These are phyloP conservation scores for Lepidopterella palustris DNA, from an alignment of 495 filamentous ascomycete species.

Conservation along the genomic window DNA sequence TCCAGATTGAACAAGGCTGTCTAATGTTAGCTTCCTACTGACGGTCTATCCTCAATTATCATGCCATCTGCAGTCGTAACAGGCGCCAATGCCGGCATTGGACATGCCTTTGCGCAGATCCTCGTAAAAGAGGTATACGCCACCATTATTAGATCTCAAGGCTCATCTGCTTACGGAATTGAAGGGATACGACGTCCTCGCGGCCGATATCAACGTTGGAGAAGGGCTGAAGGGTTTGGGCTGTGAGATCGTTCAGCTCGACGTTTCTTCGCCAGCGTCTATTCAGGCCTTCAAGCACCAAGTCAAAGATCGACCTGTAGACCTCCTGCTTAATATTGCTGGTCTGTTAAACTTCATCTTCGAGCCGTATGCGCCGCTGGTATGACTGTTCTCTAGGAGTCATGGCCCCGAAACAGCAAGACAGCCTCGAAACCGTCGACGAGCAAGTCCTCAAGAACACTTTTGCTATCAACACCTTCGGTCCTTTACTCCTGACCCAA, in stretches of 20 bases:
- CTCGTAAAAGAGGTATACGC: conserved; percentile 28
- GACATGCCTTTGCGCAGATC: conserved; percentile 31
- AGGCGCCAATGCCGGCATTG: conserved; percentile 35
- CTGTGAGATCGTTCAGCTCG: conserved; percentile 45
- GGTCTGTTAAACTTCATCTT: conserved; percentile 4
- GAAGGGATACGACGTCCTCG: conserved; percentile 35
- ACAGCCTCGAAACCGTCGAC: conserved; percentile 25
- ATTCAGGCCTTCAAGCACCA: conserved; percentile 26
- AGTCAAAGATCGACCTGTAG: conserved; percentile 21
- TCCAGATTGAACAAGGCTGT: background rate
- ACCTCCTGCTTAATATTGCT: conserved; percentile 36
- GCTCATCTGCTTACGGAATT: background rate
- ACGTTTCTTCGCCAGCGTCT: conserved; percentile 36
- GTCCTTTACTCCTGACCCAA: conserved; percentile 37
- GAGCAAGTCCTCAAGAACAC: conserved; percentile 13
- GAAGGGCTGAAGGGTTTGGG: conserved; percentile 40
- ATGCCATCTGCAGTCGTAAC: conserved; percentile 38
- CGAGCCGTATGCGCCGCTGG: background rate
- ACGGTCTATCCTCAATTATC: background rate
- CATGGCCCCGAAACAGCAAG: conserved; percentile 27
- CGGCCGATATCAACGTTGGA: conserved; percentile 36
- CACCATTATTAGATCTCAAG: background rate
- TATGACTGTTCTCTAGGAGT: conserved; percentile 17
- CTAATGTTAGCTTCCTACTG: no score
- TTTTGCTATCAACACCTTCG: conserved; percentile 35